Base-by-base conservation (phyloP, 1,284 basidiomycete genomes). In the Wolfiporia cocos region DNA sequence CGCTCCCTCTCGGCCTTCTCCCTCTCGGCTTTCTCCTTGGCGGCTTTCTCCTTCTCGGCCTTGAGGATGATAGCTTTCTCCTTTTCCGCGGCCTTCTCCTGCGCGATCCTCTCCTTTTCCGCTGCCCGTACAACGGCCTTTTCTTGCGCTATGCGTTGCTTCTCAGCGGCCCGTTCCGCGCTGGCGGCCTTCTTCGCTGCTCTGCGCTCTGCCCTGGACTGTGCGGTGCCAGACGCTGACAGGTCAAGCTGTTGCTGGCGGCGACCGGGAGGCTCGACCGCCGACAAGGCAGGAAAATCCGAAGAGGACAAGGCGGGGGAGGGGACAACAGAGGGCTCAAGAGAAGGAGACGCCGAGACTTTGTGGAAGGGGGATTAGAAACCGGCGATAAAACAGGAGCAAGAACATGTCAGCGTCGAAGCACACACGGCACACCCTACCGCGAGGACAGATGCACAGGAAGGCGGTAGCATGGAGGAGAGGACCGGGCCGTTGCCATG, bases 201-300 rank as follows among this genome's bases (percentile, higher is more conserved):
- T 52, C 75, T 81, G 47, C 71, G 75, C 51, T 70, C 71, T 11
- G 65, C 66, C 50, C 73, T 73, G 36, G 51, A 74, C 53, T 68
- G 68, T 14, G 65, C 65, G 43, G 73, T 53, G 44, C 61, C 62
- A 37, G 61, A 52, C 21, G 56, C 49, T 5, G 50, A 49, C 6
- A 49, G 38, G 10, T 26, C 42, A 24, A 42, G 51, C 48, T 56
- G 57, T 53, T 57, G 59, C 48, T 52, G 50, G 28, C 56, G 52
- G 37, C 49, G 49, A 10, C 59, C 55, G 34, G 61, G 54, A 39
- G 54, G 51, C 41, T 69, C 66, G 34, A 58, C 55, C 32, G 56
- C 49, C 26, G 58, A 55, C 41, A 68, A 61, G 34, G 66, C 82
- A 45, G 86, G 86, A 58, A 89, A 89, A 59, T 88, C 86, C 56